Base-by-base conservation (phyloP, 2,329 filamentous ascomycete species). In the Xylariaceae sp. region DNA sequence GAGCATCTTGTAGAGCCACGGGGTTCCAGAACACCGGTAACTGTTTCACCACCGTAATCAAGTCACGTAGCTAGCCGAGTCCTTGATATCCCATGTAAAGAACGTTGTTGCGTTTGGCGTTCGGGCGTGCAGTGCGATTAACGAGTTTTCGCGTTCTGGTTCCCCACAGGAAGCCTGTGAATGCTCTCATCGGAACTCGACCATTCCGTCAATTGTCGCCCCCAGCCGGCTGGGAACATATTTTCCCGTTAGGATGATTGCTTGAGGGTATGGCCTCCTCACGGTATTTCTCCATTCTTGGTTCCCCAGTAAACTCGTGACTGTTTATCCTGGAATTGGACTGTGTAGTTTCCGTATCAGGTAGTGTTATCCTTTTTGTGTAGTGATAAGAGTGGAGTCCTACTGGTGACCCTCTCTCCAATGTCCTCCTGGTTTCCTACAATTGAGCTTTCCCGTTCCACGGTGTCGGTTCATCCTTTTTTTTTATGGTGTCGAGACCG, bases 11-110 rank as follows among this genome's bases (percentile, higher is more conserved):
- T 62, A 64, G 59, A 36, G 62, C 41, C 61, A 50, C 51, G 55
- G 31, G 52, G 60, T 65, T 60, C 68, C 67, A 67, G 64, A 33
- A 62, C 45, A 41, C 56, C 53, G 68, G 68, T 67, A 69, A 65
- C 60, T 62, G 65, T 67, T 65, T 58, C 65, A 70, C 63, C 52
- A 48, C 48, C 50, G 63, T 55, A 49, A 64, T 62, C 60, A 62
- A 53, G 57, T 65, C 58, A 67, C 56, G 60, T 60, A 66, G 47
- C 44, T 56, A 64, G 48, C 60, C 61, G 62, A 65, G 49, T 53
- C 19, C 12, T 37, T 48, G 19, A 44, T 17, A 24, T 62, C 45
- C 60, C 62, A 56, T 65, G 60, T 58, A 47, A 60, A 56, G 59
- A 64, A 62, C 55, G 58, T 55, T 54, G 58, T 61, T 63, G 54